phyloP scores from a whole-genome alignment of 768 basidiomycete genomes.

The Hericium erinaceus region DNA sequence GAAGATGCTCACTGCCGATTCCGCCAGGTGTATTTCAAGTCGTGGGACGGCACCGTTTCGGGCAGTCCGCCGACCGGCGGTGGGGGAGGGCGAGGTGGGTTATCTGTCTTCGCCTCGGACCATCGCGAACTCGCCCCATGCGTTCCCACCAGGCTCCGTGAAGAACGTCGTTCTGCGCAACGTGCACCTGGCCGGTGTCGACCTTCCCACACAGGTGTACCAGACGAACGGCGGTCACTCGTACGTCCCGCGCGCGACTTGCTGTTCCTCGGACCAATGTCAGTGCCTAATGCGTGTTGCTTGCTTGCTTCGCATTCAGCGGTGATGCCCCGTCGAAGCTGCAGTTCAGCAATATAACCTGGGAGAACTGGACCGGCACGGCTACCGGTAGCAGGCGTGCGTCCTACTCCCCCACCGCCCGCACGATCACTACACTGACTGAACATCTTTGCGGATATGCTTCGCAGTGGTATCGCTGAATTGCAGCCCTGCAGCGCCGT shows the following conservation, averaged over 20 bases:
- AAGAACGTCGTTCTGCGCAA: slow-evolving; percentile 34
- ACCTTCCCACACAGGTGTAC: slow-evolving; percentile 35
- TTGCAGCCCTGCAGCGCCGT: background rate
- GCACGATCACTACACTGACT: no score
- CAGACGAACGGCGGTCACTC: slow-evolving; percentile 43
- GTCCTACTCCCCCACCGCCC: slow-evolving; percentile 6
- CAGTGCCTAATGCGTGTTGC: background rate
- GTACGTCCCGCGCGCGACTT: slow-evolving; percentile 19
- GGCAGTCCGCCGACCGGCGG: slow-evolving; percentile 48
- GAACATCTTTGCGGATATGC: background rate
- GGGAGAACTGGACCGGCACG: slow-evolving; percentile 39
- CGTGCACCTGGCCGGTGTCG: slow-evolving; percentile 38
- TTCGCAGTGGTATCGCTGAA: background rate
- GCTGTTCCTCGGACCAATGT: background rate
- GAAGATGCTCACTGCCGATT: background rate
- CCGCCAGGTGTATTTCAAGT: slow-evolving; percentile 44
- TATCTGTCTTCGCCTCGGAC: background rate
- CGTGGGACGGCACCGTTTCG: slow-evolving; percentile 42
- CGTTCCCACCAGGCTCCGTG: slow-evolving; percentile 28
- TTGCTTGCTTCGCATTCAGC: slow-evolving; percentile 19
- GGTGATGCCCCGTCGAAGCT: slow-evolving; percentile 39
- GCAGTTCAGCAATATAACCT: slow-evolving; percentile 37
- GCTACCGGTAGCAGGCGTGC: slow-evolving; percentile 30
- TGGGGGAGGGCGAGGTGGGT: slow-evolving; percentile 40
- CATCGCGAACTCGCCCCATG: background rate